phyloP scores from a whole-genome alignment of 2,329 filamentous ascomycete species.

The Capronia epimyces region DNA sequence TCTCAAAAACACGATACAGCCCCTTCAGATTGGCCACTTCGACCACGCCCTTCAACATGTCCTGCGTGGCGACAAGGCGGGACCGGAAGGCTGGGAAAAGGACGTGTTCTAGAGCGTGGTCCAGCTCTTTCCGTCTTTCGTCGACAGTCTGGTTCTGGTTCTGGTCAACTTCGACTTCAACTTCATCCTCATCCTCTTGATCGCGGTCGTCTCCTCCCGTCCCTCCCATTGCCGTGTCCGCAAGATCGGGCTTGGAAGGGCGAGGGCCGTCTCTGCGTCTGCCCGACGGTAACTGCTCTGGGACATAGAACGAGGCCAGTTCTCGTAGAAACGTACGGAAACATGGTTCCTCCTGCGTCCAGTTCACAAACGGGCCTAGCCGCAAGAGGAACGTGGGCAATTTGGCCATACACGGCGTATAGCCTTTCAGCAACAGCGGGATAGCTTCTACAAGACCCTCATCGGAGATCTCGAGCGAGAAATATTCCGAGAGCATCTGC shows the following conservation, averaged over 20 bases:
- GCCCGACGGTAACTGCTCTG: slow-evolving; percentile 67
- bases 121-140: slow-evolving; percentile 61
- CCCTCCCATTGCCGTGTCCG: slow-evolving; percentile 9
- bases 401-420: slow-evolving; percentile 78
- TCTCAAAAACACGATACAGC: slow-evolving; percentile 88
- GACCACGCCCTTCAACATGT: slow-evolving; percentile 68
- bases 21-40: slow-evolving; percentile 91
- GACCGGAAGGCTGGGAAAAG: slow-evolving; percentile 86
- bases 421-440: slow-evolving; percentile 81
- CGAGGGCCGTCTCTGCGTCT: slow-evolving; percentile 29
- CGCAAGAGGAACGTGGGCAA: slow-evolving; percentile 81
- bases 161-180: slow-evolving; percentile 24
- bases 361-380: slow-evolving; percentile 81
- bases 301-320: slow-evolving; percentile 83
- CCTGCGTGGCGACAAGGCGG: slow-evolving; percentile 73
- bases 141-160: slow-evolving; percentile 5
- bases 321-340: slow-evolving; percentile 82
- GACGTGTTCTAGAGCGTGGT: slow-evolving; percentile 71
- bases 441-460: slow-evolving; percentile 72
- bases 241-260: slow-evolving; percentile 4
- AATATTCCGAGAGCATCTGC: slow-evolving; percentile 90
- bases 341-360: slow-evolving; percentile 76
- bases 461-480: slow-evolving; percentile 74
- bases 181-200: slow-evolving; percentile 37
- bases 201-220: slow-evolving; percentile 14